These are phyloP conservation scores for Rachicladosporium sp. DNA, from an alignment of 2,329 filamentous ascomycete genomes.

Conservation along the genomic window DNA sequence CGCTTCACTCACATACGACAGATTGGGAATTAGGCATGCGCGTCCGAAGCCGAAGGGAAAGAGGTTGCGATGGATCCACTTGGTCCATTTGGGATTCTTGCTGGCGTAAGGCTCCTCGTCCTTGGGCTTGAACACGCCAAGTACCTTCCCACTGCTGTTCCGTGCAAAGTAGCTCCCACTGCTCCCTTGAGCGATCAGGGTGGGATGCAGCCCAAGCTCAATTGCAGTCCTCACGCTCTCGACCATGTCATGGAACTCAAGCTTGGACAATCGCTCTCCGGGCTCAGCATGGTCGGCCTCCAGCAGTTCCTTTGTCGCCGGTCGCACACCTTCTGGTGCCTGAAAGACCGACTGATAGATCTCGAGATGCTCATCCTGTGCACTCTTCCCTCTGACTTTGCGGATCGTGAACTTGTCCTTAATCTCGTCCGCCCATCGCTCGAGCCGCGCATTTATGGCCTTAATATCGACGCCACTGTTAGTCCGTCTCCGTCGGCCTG, in stretches of 20 bases:
- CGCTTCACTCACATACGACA: constrained; percentile 95
- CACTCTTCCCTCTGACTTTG: constrained; percentile 57
- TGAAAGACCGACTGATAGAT: constrained; percentile 98
- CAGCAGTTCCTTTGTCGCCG: constrained; percentile 63
- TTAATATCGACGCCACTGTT: constrained; percentile 94
- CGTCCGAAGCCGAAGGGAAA: constrained; percentile 96
- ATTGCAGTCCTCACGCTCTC: constrained; percentile 87
- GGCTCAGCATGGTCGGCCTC: constrained; percentile 38
- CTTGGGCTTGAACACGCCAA: constrained; percentile 97
- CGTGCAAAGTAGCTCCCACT: constrained; percentile 97
- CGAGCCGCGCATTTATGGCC: constrained; percentile 88
- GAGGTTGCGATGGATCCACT: constrained; percentile 96
- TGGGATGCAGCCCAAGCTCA: constrained; percentile 79
- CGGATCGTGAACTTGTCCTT: constrained; percentile 89
- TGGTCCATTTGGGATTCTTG: constrained; percentile 97
- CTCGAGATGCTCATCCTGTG: constrained; percentile 77
- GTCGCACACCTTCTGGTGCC: constrained; percentile 73
- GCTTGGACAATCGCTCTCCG: constrained; percentile 54
- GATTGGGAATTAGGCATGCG: constrained; percentile 89
- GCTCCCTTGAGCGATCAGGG: constrained; percentile 92
- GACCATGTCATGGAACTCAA: constrained; percentile 76
- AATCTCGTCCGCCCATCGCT: constrained; percentile 96
- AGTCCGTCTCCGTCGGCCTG: constrained; percentile 45
- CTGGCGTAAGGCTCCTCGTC: constrained; percentile 97
- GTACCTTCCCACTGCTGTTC: constrained; percentile 81